Percentiles rank a stretch among this genome's conserved stretches.
Conservation (phyloP, 2,329 filamentous ascomycete species). For the Penicillium frequentans region DNA sequence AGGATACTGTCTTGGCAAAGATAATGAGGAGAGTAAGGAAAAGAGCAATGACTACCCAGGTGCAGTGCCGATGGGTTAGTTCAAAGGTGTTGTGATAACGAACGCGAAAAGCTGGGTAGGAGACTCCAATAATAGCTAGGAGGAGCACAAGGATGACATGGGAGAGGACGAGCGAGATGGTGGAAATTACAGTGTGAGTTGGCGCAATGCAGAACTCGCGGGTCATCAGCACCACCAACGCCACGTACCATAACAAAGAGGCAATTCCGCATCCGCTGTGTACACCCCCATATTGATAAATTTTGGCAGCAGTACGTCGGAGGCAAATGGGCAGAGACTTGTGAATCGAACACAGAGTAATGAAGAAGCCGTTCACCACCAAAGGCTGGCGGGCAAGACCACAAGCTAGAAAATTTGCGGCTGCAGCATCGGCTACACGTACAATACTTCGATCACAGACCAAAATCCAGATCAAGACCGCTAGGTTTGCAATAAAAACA, state of each 20-base stretch:
- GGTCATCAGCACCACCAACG: slow-evolving; percentile 1
- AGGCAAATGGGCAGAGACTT: slow-evolving; percentile 1
- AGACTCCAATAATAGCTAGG: neutral
- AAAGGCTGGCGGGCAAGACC: neutral
- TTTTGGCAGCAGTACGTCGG: slow-evolving; percentile 3
- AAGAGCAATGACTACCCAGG: neutral
- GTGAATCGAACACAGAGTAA: neutral
- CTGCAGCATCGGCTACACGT: neutral
- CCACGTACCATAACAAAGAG: slow-evolving; percentile 5
- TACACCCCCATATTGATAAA: slow-evolving; percentile 5
- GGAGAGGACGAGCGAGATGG: neutral
- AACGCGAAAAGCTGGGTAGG: neutral
- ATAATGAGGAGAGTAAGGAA: neutral
- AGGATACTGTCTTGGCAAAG: neutral
- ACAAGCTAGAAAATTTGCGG: neutral
- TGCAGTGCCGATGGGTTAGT: neutral
- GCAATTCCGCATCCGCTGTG: slow-evolving; percentile 7
- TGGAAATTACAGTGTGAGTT: neutral
- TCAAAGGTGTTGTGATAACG: neutral
- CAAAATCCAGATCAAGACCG: neutral
- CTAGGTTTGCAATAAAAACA: neutral
- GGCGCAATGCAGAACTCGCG: neutral
- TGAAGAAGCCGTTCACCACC: neutral
- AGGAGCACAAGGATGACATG: neutral
- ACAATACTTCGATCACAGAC: neutral